phyloP scores from a whole-genome alignment of 441 rosid genomes.

The Pelargonium exstipulatum region DNA sequence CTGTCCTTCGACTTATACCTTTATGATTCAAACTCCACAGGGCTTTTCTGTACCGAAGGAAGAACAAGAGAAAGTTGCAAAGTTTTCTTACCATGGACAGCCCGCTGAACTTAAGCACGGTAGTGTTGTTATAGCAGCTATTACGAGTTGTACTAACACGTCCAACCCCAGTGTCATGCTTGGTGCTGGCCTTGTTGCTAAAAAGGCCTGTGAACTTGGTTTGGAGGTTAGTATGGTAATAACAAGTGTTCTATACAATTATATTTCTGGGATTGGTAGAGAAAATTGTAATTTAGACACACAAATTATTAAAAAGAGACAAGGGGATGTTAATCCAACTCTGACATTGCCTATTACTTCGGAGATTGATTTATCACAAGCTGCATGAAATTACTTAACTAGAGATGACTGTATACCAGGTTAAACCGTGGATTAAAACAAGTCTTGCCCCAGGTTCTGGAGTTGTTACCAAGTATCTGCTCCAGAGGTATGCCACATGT shows the following conservation, averaged over 20 bases:
- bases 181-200: conserved; percentile 53
- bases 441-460: conserved; percentile 61
- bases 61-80: conserved; percentile 34
- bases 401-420: conserved; percentile 27
- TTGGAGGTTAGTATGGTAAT: conserved; percentile 35
- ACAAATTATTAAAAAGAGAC: not conserved
- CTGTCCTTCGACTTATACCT: not conserved
- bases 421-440: conserved; percentile 61
- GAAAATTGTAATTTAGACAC: not conserved
- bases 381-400: not conserved
- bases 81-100: conserved; percentile 37
- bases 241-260: not conserved
- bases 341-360: not conserved
- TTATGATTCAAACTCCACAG: conserved; percentile 23
- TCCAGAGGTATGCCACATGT: conserved; percentile 33
- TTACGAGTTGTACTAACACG: conserved; percentile 55
- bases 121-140: conserved; percentile 54
- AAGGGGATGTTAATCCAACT: not conserved
- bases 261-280: not conserved
- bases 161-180: conserved; percentile 60
- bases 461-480: conserved; percentile 47
- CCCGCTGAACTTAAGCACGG: conserved; percentile 47
- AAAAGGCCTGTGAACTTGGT: conserved; percentile 52
- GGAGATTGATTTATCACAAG: not conserved
- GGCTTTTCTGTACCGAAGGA: conserved; percentile 53